These are phyloP conservation scores for Cordyceps militaris DNA, from an alignment of 2,329 filamentous ascomycete genomes.

Conservation along the genomic window DNA sequence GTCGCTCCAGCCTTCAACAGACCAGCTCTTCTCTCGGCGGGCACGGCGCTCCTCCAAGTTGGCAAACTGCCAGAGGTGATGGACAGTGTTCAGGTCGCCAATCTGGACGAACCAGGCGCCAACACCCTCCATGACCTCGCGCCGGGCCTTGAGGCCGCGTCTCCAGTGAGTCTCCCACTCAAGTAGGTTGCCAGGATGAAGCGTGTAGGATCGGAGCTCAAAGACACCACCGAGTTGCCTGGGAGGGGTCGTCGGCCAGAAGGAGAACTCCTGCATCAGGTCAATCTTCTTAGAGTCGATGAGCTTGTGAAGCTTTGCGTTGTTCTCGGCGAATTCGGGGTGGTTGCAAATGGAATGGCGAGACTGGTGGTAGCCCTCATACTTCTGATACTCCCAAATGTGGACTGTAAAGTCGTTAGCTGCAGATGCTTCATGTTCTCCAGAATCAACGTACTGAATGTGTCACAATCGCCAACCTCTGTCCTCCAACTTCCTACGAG, in stretches of 20 bases:
- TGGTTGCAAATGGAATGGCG: conserved; percentile 77
- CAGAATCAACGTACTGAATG: conserved; percentile 65
- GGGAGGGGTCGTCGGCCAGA: conserved; percentile 94
- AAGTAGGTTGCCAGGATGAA: conserved; percentile 89
- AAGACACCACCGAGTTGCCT: conserved; percentile 88
- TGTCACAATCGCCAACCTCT: conserved; percentile 94
- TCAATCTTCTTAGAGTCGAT: conserved; percentile 81
- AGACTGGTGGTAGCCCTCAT: conserved; percentile 90
- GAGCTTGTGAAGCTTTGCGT: conserved; percentile 74
- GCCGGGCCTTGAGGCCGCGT: conserved; percentile 77
- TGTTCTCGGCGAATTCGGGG: conserved; percentile 77
- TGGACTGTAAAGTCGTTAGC: conserved; percentile 59
- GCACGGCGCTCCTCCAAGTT: conserved; percentile 90
- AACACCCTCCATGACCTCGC: conserved; percentile 97
- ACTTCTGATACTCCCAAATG: conserved; percentile 99
- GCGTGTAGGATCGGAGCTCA: conserved; percentile 91
- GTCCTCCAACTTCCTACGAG: conserved; percentile 97
- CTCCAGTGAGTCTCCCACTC: conserved; percentile 99
- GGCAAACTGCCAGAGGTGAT: conserved; percentile 98
- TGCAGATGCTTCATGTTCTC: not conserved
- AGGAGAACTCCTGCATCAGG: conserved; percentile 98
- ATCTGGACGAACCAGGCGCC: conserved; percentile 99
- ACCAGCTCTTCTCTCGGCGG: conserved; percentile 90
- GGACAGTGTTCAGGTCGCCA: conserved; percentile 93
- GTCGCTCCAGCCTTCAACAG: conserved; percentile 89